These are phyloP conservation scores for Coemansia sp. DNA, from an alignment of 192 early-diverging fungal genomes.

Conservation along the genomic window DNA sequence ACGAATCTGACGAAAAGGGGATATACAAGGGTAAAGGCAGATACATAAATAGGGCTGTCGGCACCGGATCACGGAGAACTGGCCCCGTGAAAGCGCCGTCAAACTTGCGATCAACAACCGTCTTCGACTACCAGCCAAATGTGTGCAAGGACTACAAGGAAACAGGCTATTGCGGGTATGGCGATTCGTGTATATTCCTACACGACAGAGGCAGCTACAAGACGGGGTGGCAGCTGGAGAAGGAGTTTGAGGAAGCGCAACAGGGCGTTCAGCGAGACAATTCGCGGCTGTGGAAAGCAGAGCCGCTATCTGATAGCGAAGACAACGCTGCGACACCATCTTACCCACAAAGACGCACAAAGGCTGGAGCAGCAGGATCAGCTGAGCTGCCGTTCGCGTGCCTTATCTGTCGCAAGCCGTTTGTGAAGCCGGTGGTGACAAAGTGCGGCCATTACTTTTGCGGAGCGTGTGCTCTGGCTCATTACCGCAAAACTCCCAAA, in stretches of 20 bases:
- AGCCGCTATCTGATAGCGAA: conserved; percentile 28
- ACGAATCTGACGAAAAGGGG: conserved; percentile 47
- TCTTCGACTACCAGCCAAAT: conserved; percentile 95
- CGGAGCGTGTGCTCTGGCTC: conserved; percentile 86
- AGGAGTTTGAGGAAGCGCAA: conserved; percentile 93
- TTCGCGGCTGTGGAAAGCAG: conserved; percentile 55
- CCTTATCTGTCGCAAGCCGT: conserved; percentile 86
- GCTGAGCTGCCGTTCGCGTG: conserved; percentile 96
- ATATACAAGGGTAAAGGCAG: conserved; percentile 67
- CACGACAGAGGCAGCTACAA: conserved; percentile 98
- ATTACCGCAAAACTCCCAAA: conserved; percentile 80
- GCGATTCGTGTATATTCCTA: conserved; percentile 96
- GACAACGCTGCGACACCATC: conserved; percentile 27
- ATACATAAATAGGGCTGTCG: conserved; percentile 68
- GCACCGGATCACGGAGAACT: conserved; percentile 58
- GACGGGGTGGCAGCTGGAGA: conserved; percentile 94
- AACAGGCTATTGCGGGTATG: conserved; percentile 95
- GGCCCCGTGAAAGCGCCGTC: conserved; percentile 46
- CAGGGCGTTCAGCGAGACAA: conserved; percentile 60
- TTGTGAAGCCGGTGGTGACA: conserved; percentile 87
- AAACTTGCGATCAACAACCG: conserved; percentile 45
- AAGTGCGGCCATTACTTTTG: conserved; percentile 96
- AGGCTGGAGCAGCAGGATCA: conserved; percentile 56
- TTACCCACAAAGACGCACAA: conserved; percentile 15
- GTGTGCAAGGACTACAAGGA: conserved; percentile 99